Conservation (phyloP, 345 rosid species). For the Acer yangbiense region DNA sequence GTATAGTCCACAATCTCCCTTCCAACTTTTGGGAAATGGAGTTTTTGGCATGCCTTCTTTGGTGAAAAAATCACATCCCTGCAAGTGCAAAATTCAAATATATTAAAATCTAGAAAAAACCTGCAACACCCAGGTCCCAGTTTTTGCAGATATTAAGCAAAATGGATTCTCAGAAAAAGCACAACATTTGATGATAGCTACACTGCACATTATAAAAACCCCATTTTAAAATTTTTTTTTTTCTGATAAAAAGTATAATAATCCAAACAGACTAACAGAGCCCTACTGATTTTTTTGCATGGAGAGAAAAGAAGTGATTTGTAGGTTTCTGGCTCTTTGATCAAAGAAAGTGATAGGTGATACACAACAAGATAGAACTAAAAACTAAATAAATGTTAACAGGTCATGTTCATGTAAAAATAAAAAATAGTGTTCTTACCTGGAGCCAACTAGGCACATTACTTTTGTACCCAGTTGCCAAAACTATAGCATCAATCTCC, state of each 20-base stretch:
- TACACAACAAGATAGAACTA: conserved; percentile 41
- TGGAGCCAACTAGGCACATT: conserved; percentile 90
- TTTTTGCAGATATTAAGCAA: background rate
- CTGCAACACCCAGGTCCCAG: background rate
- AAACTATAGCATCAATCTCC: conserved; percentile 71
- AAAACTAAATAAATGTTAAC: conserved; percentile 31
- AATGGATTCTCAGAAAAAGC: too few relatives aligned
- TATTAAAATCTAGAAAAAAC: background rate
- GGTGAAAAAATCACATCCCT: conserved; percentile 71
- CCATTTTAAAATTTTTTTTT: too few relatives aligned
- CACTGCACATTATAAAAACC: too few relatives aligned
- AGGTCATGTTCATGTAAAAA: background rate
- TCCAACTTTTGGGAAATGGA: conserved; percentile 85
- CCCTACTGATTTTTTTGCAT: conserved; percentile 37
- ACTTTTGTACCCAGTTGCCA: conserved; percentile 95
- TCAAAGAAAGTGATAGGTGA: conserved; percentile 44
- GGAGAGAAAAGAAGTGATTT: conserved; percentile 42
- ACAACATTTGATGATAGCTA: too few relatives aligned
- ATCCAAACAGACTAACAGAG: conserved; percentile 28
- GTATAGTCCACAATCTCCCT: conserved; percentile 72
- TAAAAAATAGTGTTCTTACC: conserved; percentile 35
- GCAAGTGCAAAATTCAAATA: background rate
- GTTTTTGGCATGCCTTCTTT: conserved; percentile 82
- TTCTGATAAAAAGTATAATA: background rate
- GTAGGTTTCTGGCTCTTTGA: conserved; percentile 28